phyloP scores from a whole-genome alignment of 805 yeast species.

The Saturnispora besseyi region DNA sequence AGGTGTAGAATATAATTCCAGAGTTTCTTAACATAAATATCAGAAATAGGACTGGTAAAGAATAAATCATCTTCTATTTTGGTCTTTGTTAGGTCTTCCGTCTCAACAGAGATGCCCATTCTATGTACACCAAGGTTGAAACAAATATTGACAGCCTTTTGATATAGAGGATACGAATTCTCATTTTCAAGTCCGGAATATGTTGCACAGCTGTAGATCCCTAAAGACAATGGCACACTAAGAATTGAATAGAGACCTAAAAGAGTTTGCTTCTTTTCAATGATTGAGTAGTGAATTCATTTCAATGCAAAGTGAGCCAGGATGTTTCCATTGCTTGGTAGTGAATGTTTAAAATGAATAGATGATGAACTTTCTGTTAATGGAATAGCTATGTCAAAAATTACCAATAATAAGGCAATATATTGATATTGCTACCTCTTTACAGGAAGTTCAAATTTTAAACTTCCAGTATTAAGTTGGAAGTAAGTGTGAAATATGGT shows the following conservation, averaged over 20 bases:
- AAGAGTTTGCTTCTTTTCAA: slow-evolving; percentile 5
- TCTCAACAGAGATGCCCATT: not conserved
- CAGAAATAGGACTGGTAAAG: slow-evolving; percentile 9
- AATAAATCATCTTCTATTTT: not conserved
- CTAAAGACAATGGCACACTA: slow-evolving; percentile 1
- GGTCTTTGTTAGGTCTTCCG: slow-evolving; percentile 1
- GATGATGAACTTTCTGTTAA: not conserved
- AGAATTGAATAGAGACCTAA: slow-evolving; percentile 10
- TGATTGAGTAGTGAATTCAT: slow-evolving; percentile 1
- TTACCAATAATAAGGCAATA: not conserved
- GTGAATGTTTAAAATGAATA: not conserved
- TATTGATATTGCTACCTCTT: slow-evolving; percentile 6
- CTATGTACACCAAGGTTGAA: slow-evolving; percentile 4
- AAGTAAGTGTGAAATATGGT: slow-evolving; percentile 6
- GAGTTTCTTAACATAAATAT: slow-evolving; percentile 4
- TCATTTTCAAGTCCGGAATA: not conserved
- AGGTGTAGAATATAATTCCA: slow-evolving; percentile 14
- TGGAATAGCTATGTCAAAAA: slow-evolving; percentile 1
- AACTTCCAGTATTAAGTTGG: not conserved
- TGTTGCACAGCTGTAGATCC: not conserved
- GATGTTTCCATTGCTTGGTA: not conserved
- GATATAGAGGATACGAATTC: slow-evolving; percentile 10
- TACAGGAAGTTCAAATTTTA: not conserved
- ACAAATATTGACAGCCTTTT: slow-evolving; percentile 1
- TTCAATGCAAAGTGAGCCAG: slow-evolving; percentile 5